Base-by-base conservation (phyloP, 768 basidiomycete genomes). In the Hemileccinum impolitum region DNA sequence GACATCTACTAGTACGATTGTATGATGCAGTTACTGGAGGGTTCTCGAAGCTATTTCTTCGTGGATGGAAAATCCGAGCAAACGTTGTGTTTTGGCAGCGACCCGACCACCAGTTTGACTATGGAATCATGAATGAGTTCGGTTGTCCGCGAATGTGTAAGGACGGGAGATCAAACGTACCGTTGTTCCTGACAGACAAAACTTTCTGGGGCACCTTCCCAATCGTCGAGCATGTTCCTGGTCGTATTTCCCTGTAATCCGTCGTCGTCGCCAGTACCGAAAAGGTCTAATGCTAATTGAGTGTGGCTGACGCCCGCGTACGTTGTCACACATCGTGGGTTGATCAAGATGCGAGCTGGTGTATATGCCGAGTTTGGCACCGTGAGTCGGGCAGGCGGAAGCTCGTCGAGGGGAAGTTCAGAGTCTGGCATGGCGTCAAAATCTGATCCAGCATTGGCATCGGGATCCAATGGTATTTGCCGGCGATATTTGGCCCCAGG, bases 251-350 rank as follows among this genome's bases (percentile, higher is more conserved):
- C 78, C 23, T 74, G 70, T 14, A 71, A 55, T 36, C 74, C 76
- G 41, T 90, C 84, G 19, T 83, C 84, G n/a, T 82, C 79, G 35
- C 81, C 77, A 10, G 74, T 71, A 0, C 94, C 95, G 60, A 97
- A 98, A 58, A 99, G 70, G 68, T 97, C 94, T 39, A 90, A 68
- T n/a, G 95, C 94, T 31, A 99, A 79, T 67, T 93, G 90, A 18
- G 94, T 92, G 68, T 99, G 95, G 54, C 86, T 90, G 4, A 98
- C 95, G 4, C 95, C 96, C 0, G 95, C 95, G 64, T 99, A 99
- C 18, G 95, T 98, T 31, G 95, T 98, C 45, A 95, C 90, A 66
- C 94, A 98, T 14, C 94, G 82, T 5, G 95, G 95, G 62, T 98
- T 98, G 48, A 99, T 86, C 55, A 99, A 67, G 58, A 99, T 96